Base-by-base conservation (phyloP, 352 stramenopile genomes). In the Peronospora tabacina region DNA sequence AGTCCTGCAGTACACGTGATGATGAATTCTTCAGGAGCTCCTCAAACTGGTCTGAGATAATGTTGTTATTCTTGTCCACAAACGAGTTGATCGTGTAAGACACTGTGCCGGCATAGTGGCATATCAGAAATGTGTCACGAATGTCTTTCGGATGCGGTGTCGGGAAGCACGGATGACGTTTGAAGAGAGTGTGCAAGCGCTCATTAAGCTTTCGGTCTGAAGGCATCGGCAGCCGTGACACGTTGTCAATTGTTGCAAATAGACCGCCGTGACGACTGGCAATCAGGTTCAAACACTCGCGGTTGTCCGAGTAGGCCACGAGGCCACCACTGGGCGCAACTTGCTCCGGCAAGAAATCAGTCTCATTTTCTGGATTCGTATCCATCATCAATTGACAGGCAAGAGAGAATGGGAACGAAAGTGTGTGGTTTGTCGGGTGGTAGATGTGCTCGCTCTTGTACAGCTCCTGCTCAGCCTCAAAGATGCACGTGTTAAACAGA, bases 1-100 rank as follows among this genome's bases (percentile, higher is more conserved):
- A 63, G 4, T 87, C 79, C 44, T 85, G 78, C 13, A 90, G 52
- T 9, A 94, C 68, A 26, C 72, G 77, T 17, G 82, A 85, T 8
- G 69, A 72, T 8, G 78, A 89, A 47, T 68, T 70, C 64, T 92
- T 87, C 40, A 94, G 64, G 15, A 96, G 50, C 44, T 94, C 82
- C 38, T 94, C 73, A 44, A 93, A 89, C 44, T 95, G 83, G 37
- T 94, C 83, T 34, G 86, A 87, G 35, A 95, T 76, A 45, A 90
- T 87, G 66, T 94, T 90, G 70, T 90, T 95, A 68, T 95, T 95
- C 68, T 95, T 95, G 61, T 87, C 79, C 12, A 94, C 68, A 37
- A 95, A 95, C 29, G 77, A 88, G 44, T 82, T 57, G 54, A 92
- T 90, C 15, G 69, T 85, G 68, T 95, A 95, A 8, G 73, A 74